Evolutionary conservation across 495 filamentous ascomycete species (phyloP).

Genomic region (Penicillium nucicola): DNA sequence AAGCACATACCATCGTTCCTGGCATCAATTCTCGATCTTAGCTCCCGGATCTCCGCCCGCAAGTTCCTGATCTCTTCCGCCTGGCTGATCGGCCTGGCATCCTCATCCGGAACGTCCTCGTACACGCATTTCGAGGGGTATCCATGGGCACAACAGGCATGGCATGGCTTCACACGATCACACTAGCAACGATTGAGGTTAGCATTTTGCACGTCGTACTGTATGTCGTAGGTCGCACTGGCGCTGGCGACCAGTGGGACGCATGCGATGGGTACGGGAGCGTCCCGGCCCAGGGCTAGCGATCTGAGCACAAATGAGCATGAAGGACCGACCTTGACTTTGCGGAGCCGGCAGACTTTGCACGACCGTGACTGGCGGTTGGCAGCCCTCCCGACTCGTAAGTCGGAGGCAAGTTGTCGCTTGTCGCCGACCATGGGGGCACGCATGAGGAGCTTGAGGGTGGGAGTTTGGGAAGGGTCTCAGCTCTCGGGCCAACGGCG

Average conservation of each 20-base stretch:
- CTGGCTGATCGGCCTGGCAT: constrained; percentile 38
- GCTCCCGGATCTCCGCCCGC: constrained; percentile 36
- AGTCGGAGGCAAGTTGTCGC: constrained; percentile 23
- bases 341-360: constrained; percentile 43
- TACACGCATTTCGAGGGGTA: constrained; percentile 46
- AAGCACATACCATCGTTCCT: constrained; percentile 25
- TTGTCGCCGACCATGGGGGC: constrained; percentile 25
- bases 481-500: constrained; percentile 30
- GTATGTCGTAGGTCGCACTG: no score
- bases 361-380: constrained; percentile 44
- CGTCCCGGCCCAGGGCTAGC: constrained; percentile 14
- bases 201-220: constrained; percentile 2
- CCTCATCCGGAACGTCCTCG: constrained; percentile 34
- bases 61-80: constrained; percentile 44
- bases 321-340: constrained; percentile 39
- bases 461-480: constrained; percentile 14
- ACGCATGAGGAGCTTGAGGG: constrained; percentile 8
- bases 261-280: constrained; percentile 10
- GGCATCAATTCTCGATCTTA: constrained; percentile 27
- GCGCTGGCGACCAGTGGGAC: constrained; percentile 8
- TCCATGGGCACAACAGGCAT: constrained; percentile 47
- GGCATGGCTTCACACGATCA: constrained; percentile 45
- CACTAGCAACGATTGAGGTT: constrained; percentile 29
- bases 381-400: constrained; percentile 19
- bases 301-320: constrained; percentile 23